phyloP scores from a whole-genome alignment of 1,284 basidiomycete genomes.

The Tilletia indica region DNA sequence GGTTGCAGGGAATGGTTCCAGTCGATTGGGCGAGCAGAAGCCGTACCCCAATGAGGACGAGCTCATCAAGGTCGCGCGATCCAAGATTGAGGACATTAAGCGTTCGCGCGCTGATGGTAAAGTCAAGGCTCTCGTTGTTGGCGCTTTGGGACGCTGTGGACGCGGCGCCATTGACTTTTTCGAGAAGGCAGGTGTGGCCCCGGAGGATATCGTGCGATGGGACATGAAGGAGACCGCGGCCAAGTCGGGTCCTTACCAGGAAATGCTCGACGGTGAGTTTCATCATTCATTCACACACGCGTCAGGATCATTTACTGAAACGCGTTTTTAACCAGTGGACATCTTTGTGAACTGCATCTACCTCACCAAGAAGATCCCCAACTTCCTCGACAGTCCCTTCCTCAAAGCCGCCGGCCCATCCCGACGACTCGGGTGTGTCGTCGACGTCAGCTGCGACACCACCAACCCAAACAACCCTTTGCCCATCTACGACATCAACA shows the following conservation, averaged over 20 bases:
- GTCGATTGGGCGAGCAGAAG: constrained; percentile 67
- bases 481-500: constrained; percentile 92
- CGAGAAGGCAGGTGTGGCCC: constrained; percentile 77
- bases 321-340: constrained; percentile 65
- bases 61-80: constrained; percentile 58
- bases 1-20: constrained; percentile 30
- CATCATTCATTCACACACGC: not conserved
- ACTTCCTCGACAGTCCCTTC: constrained; percentile 76
- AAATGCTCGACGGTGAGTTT: constrained; percentile 74
- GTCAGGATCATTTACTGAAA: too few relatives aligned
- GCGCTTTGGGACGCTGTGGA: constrained; percentile 92
- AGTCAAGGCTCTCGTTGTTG: constrained; percentile 88
- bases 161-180: constrained; percentile 94
- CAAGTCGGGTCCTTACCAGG: constrained; percentile 93
- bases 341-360: constrained; percentile 99
- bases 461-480: constrained; percentile 99
- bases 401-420: constrained; percentile 70
- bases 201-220: constrained; percentile 92
- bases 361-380: constrained; percentile 81
- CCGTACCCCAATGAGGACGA: constrained; percentile 66
- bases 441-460: constrained; percentile 98
- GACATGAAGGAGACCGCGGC: constrained; percentile 87
- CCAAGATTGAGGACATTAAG: constrained; percentile 62
- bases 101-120: constrained; percentile 64
- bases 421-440: constrained; percentile 77